Evolutionary conservation across 768 basidiomycete genomes (phyloP).

Genomic region (Dacryopinax primogenitus): DNA sequence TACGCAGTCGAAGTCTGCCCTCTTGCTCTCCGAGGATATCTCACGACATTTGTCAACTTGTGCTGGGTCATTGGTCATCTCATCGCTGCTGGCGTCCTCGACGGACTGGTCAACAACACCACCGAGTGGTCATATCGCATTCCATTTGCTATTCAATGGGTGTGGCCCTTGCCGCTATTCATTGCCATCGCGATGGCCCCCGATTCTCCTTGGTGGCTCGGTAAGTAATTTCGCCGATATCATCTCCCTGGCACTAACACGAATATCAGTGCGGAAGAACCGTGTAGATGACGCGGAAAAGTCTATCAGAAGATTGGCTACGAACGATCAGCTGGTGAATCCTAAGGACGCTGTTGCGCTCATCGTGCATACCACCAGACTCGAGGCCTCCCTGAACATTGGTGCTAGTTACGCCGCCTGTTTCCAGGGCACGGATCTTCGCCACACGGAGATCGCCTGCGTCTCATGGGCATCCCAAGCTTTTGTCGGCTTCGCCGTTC

Average conservation of each 20-base stretch:
- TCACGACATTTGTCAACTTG: constrained; percentile 25
- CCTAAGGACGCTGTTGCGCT: constrained; percentile 26
- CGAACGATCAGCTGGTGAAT: constrained; percentile 15
- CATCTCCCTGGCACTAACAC: too few species aligned
- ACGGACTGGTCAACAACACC: neutral
- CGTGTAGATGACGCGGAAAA: constrained; percentile 23
- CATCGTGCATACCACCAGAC: constrained; percentile 27
- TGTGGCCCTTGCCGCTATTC: constrained; percentile 26
- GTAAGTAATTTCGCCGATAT: too few species aligned
- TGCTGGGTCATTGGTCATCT: constrained; percentile 23
- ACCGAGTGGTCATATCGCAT: constrained; percentile 15
- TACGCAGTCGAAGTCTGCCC: constrained; percentile 22
- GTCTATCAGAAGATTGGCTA: constrained; percentile 17
- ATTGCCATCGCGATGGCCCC: constrained; percentile 21
- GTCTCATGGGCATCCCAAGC: constrained; percentile 23
- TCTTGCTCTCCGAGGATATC: constrained; percentile 16
- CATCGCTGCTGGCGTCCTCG: constrained; percentile 13
- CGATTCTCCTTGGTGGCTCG: constrained; percentile 23
- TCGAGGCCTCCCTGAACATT: constrained; percentile 24
- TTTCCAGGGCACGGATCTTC: constrained; percentile 23
- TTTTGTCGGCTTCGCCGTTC: constrained; percentile 19
- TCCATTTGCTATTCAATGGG: constrained; percentile 13
- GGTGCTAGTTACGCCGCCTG: constrained; percentile 29
- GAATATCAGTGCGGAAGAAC: constrained; percentile 23
- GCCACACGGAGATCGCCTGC: constrained; percentile 28